Evolutionary conservation across 23 red algal species (phyloP).

Genomic region (Gracilaria caudata): DNA sequence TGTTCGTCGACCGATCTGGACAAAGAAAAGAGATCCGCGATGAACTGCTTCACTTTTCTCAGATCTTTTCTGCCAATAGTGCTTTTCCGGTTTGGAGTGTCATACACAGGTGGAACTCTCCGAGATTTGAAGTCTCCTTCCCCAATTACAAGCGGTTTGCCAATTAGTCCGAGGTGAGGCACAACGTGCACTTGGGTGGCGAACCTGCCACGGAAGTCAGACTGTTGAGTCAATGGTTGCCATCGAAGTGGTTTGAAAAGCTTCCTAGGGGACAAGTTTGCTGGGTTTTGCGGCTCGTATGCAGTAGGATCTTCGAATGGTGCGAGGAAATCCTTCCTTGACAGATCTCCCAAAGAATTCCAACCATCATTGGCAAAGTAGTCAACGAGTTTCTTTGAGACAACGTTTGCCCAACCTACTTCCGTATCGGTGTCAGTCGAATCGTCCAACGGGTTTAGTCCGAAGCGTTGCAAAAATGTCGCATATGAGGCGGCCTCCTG

Average conservation of each 20-base stretch:
- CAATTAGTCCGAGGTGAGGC: constrained; percentile 29
- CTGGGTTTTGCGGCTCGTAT: constrained; percentile 32
- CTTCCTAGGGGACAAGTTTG: not conserved
- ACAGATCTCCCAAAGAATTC: constrained; percentile 45
- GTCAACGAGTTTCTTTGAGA: not conserved
- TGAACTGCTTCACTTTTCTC: not conserved
- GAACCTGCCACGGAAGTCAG: constrained; percentile 24
- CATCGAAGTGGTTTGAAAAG: constrained; percentile 27
- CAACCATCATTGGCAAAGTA: constrained; percentile 53
- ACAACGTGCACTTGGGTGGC: constrained; percentile 27
- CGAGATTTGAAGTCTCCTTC: not conserved
- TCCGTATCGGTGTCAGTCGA: constrained; percentile 14
- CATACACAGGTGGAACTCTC: not conserved
- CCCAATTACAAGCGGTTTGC: constrained; percentile 3
- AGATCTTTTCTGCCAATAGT: constrained; percentile 15
- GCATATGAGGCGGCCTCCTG: not conserved
- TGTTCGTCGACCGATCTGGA: not conserved
- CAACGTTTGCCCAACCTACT: constrained; percentile 36
- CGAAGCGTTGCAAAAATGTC: not conserved
- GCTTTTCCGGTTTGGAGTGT: constrained; percentile 17
- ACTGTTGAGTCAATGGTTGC: constrained; percentile 36
- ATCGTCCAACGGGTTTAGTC: constrained; percentile 11
- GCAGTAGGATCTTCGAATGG: constrained; percentile 31
- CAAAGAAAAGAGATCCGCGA: constrained; percentile 17
- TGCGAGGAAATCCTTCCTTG: not conserved